phyloP scores from a whole-genome alignment of 257 asterid species.

The Solanum pennellii region DNA sequence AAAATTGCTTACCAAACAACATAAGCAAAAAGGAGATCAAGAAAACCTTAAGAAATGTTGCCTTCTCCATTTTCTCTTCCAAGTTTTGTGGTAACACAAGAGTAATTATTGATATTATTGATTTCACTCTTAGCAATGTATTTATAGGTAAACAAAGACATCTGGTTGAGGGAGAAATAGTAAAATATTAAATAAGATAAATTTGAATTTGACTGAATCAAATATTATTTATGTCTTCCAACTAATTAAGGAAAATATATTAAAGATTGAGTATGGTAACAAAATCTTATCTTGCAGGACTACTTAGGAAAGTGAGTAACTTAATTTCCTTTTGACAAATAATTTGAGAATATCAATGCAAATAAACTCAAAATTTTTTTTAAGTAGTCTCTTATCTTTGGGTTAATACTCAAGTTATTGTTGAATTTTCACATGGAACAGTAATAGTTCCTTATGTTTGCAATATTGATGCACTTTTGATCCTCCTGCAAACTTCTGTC shows the following conservation, averaged over 20 bases:
- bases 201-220: neutral
- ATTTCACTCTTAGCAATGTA: neutral
- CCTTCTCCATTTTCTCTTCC: neutral
- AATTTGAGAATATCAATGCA: no score
- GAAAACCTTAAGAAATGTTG: neutral
- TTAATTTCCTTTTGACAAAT: neutral
- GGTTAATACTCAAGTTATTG: no score
- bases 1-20: neutral
- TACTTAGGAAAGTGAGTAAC: neutral
- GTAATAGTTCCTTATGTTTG: no score
- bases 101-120: neutral
- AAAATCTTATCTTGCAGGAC: neutral
- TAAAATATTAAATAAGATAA: neutral
- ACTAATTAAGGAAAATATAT: neutral
- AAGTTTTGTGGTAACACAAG: neutral
- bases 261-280: neutral
- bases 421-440: no score
- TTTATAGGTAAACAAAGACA: neutral
- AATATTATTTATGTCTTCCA: neutral
- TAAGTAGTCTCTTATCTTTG: no score
- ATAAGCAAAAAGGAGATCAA: neutral
- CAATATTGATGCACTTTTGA: no score
- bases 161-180: neutral
- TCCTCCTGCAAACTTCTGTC: no score
- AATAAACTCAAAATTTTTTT: no score